Conservation (phyloP, 768 basidiomycete genomes). For the Phanerochaete carnosa region DNA sequence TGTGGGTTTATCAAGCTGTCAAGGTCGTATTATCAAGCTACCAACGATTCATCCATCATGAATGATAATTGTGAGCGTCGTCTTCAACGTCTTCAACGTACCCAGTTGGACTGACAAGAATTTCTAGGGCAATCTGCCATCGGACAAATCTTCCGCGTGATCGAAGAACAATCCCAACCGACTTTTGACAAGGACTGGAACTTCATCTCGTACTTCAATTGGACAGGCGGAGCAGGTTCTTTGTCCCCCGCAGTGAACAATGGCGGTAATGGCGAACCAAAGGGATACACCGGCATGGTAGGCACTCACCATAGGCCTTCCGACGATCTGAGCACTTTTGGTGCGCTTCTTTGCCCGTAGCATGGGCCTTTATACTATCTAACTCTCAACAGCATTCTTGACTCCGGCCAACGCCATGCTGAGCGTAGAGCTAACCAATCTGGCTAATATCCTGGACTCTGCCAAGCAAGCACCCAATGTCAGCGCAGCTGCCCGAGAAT, state of each 20-base stretch:
- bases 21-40: conserved; percentile 66
- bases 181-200: conserved; percentile 71
- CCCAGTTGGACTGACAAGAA: not conserved
- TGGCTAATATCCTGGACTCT: conserved; percentile 57
- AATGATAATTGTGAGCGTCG: conserved; percentile 56
- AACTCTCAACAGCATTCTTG: conserved; percentile 52
- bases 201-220: conserved; percentile 76
- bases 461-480: conserved; percentile 46
- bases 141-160: conserved; percentile 70
- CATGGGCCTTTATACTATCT: too few relatives aligned
- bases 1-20: conserved; percentile 80
- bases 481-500: conserved; percentile 49
- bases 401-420: conserved; percentile 83
- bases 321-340: conserved; percentile 68
- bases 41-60: conserved; percentile 69
- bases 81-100: not conserved
- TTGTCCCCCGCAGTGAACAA: conserved; percentile 65
- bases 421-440: conserved; percentile 62
- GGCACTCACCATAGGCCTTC: conserved; percentile 77
- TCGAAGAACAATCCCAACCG: conserved; percentile 71
- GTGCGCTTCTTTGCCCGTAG: conserved; percentile 30
- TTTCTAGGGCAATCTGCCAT: conserved; percentile 64
- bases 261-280: conserved; percentile 71
- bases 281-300: conserved; percentile 69
- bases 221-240: conserved; percentile 69